These are phyloP conservation scores for Cystobasidium onofrii DNA, from an alignment of 768 basidiomycete genomes.

Conservation along the genomic window DNA sequence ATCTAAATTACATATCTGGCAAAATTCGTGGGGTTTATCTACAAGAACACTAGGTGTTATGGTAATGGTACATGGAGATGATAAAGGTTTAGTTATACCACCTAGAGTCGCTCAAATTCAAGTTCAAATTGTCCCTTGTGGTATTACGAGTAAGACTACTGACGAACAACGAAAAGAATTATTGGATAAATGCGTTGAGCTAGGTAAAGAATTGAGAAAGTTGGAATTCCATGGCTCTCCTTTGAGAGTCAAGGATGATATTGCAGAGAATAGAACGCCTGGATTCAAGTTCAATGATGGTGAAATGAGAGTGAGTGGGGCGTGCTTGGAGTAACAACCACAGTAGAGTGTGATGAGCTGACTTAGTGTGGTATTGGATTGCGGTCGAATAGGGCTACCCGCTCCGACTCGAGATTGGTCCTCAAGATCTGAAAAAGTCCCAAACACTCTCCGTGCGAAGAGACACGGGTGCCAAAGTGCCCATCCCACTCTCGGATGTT, in stretches of 20 bases:
- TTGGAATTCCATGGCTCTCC: constrained; percentile 52
- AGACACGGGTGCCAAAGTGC: constrained; percentile 57
- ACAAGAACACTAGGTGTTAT: constrained; percentile 96
- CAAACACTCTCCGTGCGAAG: constrained; percentile 80
- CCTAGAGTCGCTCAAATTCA: constrained; percentile 90
- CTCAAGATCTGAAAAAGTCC: constrained; percentile 73
- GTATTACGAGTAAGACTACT: constrained; percentile 74
- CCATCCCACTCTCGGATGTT: constrained; percentile 54
- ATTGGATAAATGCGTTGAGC: constrained; percentile 62
- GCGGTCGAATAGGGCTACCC: constrained; percentile 69
- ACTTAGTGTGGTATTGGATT: neutral
- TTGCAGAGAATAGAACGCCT: constrained; percentile 91
- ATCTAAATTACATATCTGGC: constrained; percentile 77
- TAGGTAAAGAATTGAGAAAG: constrained; percentile 55
- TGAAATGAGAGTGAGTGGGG: constrained; percentile 75
- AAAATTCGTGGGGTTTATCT: constrained; percentile 96
- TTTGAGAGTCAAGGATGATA: constrained; percentile 70
- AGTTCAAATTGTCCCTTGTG: constrained; percentile 83
- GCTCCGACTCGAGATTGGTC: constrained; percentile 91
- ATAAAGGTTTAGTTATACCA: constrained; percentile 94
- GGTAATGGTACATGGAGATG: constrained; percentile 99
- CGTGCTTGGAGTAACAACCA: too few relatives aligned
- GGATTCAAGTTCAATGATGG: constrained; percentile 99
- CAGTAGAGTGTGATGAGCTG: too few relatives aligned
- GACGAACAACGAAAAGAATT: constrained; percentile 57